phyloP scores from a whole-genome alignment of 495 filamentous ascomycete genomes.

The Lineolata rhizophorae region DNA sequence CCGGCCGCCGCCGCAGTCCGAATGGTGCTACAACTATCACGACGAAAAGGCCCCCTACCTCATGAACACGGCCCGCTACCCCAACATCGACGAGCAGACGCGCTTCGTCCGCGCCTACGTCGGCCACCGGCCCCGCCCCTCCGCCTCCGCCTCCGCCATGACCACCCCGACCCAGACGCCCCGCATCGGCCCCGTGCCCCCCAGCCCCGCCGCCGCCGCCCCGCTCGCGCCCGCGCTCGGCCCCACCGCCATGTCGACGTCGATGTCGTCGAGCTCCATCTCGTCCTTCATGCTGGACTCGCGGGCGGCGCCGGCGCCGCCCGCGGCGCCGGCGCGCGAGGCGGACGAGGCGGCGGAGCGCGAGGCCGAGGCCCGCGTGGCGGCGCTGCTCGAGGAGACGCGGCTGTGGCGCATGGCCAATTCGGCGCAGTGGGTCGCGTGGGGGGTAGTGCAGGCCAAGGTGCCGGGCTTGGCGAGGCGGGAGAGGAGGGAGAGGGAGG shows the following conservation, averaged over 20 bases:
- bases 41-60: conserved; percentile 37
- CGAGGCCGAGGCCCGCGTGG: conserved; percentile 36
- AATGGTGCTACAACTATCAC: conserved; percentile 98
- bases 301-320: conserved; percentile 29
- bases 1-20: no score
- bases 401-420: conserved; percentile 70
- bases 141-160: conserved; percentile 29
- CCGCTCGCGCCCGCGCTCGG: conserved; percentile 1
- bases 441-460: conserved; percentile 92
- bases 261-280: conserved; percentile 17
- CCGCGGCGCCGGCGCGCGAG: conserved; percentile 31
- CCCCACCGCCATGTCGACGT: not conserved
- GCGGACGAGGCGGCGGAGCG: conserved; percentile 30
- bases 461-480: conserved; percentile 38
- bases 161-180: conserved; percentile 21
- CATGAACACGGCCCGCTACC: conserved; percentile 48
- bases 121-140: conserved; percentile 40
- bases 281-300: conserved; percentile 50
- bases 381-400: conserved; percentile 51
- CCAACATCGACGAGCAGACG: conserved; percentile 56
- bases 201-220: conserved; percentile 9
- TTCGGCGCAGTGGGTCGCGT: conserved; percentile 80
- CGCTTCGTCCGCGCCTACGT: conserved; percentile 77
- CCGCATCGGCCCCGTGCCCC: conserved; percentile 8
- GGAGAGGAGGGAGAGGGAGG: conserved; percentile 8